These are phyloP conservation scores for Parastagonospora avenae DNA, from an alignment of 2,329 filamentous ascomycete species.

Conservation along the genomic window DNA sequence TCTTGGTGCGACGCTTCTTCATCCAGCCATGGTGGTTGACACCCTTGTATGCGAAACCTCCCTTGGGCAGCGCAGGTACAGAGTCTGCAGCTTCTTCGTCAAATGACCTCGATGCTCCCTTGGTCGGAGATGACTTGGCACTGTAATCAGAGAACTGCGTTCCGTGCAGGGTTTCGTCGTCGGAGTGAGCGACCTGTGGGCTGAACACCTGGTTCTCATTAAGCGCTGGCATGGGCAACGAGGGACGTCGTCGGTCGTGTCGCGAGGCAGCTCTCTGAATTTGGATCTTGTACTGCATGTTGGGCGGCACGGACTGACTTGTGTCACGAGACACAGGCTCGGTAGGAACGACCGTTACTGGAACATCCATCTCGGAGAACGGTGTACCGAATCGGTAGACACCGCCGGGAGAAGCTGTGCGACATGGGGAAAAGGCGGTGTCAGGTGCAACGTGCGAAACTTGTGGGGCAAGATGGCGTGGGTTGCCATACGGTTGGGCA, in stretches of 20 bases:
- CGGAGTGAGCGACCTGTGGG: constrained; percentile 38
- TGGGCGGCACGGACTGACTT: constrained; percentile 90
- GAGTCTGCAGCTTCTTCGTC: constrained; percentile 24
- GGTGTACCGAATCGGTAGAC: constrained; percentile 83
- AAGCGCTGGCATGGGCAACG: constrained; percentile 72
- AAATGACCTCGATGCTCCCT: constrained; percentile 26
- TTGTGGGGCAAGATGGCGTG: constrained; percentile 29
- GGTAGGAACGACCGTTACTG: constrained; percentile 72
- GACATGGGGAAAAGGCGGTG: constrained; percentile 53
- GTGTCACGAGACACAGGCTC: constrained; percentile 77
- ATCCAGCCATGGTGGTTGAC: constrained; percentile 83
- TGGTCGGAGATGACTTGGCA: constrained; percentile 40
- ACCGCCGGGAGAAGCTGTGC: constrained; percentile 60
- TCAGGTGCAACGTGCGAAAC: constrained; percentile 39
- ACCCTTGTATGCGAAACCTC: constrained; percentile 50
- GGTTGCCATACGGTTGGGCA: constrained; percentile 35
- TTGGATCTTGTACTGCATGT: constrained; percentile 77
- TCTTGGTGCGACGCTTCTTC: constrained; percentile 88
- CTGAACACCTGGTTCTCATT: constrained; percentile 65
- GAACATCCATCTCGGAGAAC: constrained; percentile 88
- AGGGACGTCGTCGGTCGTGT: constrained; percentile 63
- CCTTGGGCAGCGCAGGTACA: constrained; percentile 42
- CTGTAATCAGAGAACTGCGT: constrained; percentile 42
- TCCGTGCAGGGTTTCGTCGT: constrained; percentile 40
- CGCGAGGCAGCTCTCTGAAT: constrained; percentile 53